Evolutionary conservation across 257 asterid species (phyloP), one percentile per base, ranked within the genome.

Genomic region (Lavandula angustifolia): DNA sequence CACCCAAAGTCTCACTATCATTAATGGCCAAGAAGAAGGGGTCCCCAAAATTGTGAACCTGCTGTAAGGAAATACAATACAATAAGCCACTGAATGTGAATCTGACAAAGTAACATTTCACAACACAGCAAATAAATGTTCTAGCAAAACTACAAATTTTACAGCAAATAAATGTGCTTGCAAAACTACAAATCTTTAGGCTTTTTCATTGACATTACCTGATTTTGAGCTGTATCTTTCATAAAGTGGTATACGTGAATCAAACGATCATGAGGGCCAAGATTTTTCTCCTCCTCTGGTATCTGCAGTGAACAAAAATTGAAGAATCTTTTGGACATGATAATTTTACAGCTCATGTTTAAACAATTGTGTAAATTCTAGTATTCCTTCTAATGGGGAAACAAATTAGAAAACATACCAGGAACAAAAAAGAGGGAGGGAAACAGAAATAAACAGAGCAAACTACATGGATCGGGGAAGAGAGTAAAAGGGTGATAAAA

Each of bases 1-100:
- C 87, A 11, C 83, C 91, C 75, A 94, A 73, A 54, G 91, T 84
- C 71, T 94, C 99, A 46, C 92, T 98, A 74, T 94, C 98, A 62
- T 80, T 95, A 60, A 94, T 81, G 70, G 84, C 90, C 80, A 94
- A 75, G 70, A 90, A 87, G 83, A 94, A 90, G 29, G 99, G 99
- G 37, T 94, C 97, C 74, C 97, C 99, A 17, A 94, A 94, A 74
- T 90, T 87, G 81, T 86, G 96, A 74, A 87, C 85, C 80, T 85
- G 95, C 99, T 90, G 90, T 78, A 52, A 40, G 52, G 43, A 27
- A 70, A 11, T 11, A 18, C 32, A 60, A 59, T 27, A 37, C 55
- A 58, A 43, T 6, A 44, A 58, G 64, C 46, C 38, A 65, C 70
- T 53, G 38, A 58, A 63, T 60, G 69, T 38, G 54, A 9, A 35